Base-by-base conservation (phyloP, 768 basidiomycete genomes). In the Strobilomyces confusus region DNA sequence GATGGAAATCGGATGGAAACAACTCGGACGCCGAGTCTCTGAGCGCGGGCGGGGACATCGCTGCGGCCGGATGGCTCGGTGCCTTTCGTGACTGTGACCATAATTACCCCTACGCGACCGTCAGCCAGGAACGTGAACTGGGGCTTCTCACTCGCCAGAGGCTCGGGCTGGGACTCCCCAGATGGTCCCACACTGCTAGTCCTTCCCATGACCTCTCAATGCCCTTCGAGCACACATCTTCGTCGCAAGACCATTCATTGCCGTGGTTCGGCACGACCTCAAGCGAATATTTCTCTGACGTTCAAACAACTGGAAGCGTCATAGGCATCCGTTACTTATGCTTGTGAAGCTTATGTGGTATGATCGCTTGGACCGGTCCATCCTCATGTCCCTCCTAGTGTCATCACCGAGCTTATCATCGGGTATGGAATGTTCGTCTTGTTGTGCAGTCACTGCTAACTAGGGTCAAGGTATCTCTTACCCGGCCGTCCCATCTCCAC, bases 371-470 rank as follows among this genome's bases (percentile, higher is more conserved):
- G n/a, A n/a, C n/a, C n/a, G n/a, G n/a, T n/a, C n/a, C 6, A 25
- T 37, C 40, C 60, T 59, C 22, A 64, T 9, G 20, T 30, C 13
- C 9, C 15, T 34, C 47, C 1, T 30, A 76, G 74, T 50, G 89
- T 92, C 32, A 82, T 92, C 63, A 84, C 89, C 3, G 90, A 92
- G 68, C 73, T 91, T 37, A 83, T 92, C 56, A 82, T 89, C 25
- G 91, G 91, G 49, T 63, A 59, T 20, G 62, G 6, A 19, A 11
- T 42, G 13, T 23, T 8, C 29, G 17, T 22, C 11, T 8, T 12
- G 8, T 44, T 23, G 25, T 11, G 29, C 51, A 14, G 5, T 52
- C 4, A 22, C 5, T n/a, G 40, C 46, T 58, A 12, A 62, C n/a
- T 15, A 43, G 7, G 14, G 14, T 36, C 46, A 22, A 70, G 70